Conservation (phyloP, 371 early-diverging fungal species). For the Lichtheimia ramosa region DNA sequence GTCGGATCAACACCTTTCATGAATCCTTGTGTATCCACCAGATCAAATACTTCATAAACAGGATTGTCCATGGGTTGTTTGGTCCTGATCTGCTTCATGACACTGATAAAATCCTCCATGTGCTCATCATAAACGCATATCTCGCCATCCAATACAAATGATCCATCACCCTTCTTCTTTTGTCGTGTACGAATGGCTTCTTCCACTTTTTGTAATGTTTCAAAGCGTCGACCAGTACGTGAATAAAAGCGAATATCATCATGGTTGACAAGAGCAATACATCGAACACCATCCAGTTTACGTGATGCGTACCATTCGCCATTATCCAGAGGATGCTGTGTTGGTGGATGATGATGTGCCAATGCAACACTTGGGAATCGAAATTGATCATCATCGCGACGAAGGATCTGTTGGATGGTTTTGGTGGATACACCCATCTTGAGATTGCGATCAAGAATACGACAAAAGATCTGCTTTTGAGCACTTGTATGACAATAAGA, state of each 20-base stretch:
- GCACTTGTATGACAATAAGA: slow-evolving; percentile 22
- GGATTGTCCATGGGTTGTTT: slow-evolving; percentile 33
- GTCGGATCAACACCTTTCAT: slow-evolving; percentile 21
- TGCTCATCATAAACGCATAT: slow-evolving; percentile 43
- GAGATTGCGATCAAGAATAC: slow-evolving; percentile 55
- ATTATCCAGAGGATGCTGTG: neutral
- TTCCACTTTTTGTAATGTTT: slow-evolving; percentile 32
- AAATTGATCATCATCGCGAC: neutral
- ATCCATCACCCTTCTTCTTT: neutral
- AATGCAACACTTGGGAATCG: slow-evolving; percentile 37
- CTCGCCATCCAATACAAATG: slow-evolving; percentile 59
- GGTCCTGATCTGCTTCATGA: slow-evolving; percentile 32
- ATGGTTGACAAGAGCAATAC: slow-evolving; percentile 37
- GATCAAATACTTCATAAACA: slow-evolving; percentile 59
- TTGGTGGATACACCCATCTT: slow-evolving; percentile 50
- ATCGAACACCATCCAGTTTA: slow-evolving; percentile 63
- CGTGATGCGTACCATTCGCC: slow-evolving; percentile 53
- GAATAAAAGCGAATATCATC: slow-evolving; percentile 41
- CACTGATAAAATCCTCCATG: slow-evolving; percentile 30
- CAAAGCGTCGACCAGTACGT: slow-evolving; percentile 47
- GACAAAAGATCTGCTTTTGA: slow-evolving; percentile 42
- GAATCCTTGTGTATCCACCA: slow-evolving; percentile 38
- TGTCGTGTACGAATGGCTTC: slow-evolving; percentile 23
- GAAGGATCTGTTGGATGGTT: slow-evolving; percentile 29
- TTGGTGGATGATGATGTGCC: slow-evolving; percentile 19